phyloP scores from a whole-genome alignment of 2,329 filamentous ascomycete genomes.

The Coniella lustricola region DNA sequence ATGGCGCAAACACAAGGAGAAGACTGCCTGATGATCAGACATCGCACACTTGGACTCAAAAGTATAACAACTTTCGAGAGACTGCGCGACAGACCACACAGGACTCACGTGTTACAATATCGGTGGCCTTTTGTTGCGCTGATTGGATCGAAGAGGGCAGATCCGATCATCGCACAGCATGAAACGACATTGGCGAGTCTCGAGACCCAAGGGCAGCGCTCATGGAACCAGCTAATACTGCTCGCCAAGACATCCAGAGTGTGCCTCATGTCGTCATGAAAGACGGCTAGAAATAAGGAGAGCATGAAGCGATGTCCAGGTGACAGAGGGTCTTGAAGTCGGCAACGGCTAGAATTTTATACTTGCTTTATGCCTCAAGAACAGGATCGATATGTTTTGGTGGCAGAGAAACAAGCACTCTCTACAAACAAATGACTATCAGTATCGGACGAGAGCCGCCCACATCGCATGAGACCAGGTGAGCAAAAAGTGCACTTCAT shows the following conservation, averaged over 20 bases:
- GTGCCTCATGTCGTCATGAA: background rate
- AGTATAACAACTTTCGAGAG: background rate
- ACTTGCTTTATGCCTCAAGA: too few species aligned
- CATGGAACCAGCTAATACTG: background rate
- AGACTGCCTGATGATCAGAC: background rate
- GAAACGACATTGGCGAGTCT: conserved; percentile 1
- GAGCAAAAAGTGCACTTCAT: too few species aligned
- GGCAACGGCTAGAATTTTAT: too few species aligned
- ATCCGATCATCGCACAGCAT: background rate
- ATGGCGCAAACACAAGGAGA: background rate
- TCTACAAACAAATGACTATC: too few species aligned
- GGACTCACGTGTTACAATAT: background rate
- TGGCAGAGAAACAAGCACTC: too few species aligned
- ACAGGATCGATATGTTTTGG: too few species aligned
- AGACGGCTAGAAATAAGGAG: background rate
- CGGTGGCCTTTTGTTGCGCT: background rate
- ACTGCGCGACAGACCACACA: background rate
- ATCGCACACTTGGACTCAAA: background rate
- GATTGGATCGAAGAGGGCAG: background rate
- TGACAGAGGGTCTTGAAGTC: too few species aligned
- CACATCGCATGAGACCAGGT: too few species aligned
- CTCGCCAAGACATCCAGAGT: background rate
- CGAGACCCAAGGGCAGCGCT: background rate
- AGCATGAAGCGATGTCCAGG: background rate
- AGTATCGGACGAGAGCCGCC: too few species aligned